Percentiles rank a stretch among this genome's conserved stretches.
Conservation (phyloP, 371 early-diverging fungal species). For the Mortierella sp. region DNA sequence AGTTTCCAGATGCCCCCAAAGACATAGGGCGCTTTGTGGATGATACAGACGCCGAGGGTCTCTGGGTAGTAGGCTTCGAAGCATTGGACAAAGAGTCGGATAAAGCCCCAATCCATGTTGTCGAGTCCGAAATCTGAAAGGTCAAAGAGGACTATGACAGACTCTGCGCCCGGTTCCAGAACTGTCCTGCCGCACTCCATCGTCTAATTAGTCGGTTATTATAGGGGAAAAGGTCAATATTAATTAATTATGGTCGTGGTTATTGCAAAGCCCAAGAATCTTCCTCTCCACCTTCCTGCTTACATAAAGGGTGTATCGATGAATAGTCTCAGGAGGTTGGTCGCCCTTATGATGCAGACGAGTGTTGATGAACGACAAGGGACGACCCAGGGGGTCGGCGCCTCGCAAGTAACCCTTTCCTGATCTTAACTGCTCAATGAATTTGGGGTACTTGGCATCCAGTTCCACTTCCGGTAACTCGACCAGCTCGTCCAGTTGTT, state of each 20-base stretch:
- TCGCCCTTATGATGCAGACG: slow-evolving; percentile 69
- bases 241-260: slow-evolving; percentile 42
- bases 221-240: slow-evolving; percentile 54
- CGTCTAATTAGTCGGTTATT: slow-evolving; percentile 66
- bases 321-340: slow-evolving; percentile 66
- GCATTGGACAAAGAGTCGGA: slow-evolving; percentile 83
- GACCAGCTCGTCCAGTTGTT: slow-evolving; percentile 67
- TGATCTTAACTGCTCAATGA: slow-evolving; percentile 63
- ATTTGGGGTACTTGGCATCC: slow-evolving; percentile 56
- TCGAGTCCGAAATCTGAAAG: slow-evolving; percentile 83
- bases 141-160: slow-evolving; percentile 84
- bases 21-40: slow-evolving; percentile 91
- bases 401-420: slow-evolving; percentile 72
- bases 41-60: slow-evolving; percentile 80
- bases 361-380: slow-evolving; percentile 72
- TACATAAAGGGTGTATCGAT: slow-evolving; percentile 76
- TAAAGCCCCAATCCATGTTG: slow-evolving; percentile 88
- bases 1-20: slow-evolving; percentile 87
- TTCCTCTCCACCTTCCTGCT: slow-evolving; percentile 75
- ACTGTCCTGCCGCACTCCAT: slow-evolving; percentile 87
- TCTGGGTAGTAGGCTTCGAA: slow-evolving; percentile 93
- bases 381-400: slow-evolving; percentile 67
- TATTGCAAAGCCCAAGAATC: slow-evolving; percentile 76
- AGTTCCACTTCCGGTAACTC: slow-evolving; percentile 68
- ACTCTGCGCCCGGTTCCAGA: slow-evolving; percentile 77